These are phyloP conservation scores for Nidula microcarpa DNA, from an alignment of 768 basidiomycete species.

Conservation along the genomic window DNA sequence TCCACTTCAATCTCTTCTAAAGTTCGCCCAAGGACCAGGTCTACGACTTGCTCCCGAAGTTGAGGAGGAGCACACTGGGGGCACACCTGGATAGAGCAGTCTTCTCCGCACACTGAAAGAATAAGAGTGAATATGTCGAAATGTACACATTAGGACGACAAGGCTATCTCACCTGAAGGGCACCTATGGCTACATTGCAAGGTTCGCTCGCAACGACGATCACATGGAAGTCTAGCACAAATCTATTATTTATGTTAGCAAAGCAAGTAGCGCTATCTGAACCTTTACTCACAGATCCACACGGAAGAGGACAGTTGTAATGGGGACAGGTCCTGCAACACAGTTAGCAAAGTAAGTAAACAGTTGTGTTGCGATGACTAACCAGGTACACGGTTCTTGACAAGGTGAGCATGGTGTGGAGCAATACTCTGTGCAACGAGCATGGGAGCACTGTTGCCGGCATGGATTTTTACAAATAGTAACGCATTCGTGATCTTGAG, in stretches of 20 bases:
- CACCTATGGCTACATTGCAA: conserved; percentile 63
- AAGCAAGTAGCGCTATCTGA: background rate
- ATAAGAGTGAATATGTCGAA: background rate
- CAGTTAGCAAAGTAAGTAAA: background rate
- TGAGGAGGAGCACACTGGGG: conserved; percentile 40
- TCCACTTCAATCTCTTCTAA: conserved; percentile 45
- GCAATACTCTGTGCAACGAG: conserved; percentile 44
- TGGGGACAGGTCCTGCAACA: conserved; percentile 50
- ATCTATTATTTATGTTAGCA: conserved; percentile 31
- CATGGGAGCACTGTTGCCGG: conserved; percentile 53
- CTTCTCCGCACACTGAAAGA: conserved; percentile 63
- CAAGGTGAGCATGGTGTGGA: conserved; percentile 59
- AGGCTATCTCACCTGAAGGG: conserved; percentile 49
- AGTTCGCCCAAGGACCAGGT: conserved; percentile 51
- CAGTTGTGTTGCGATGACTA: background rate
- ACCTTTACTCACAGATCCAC: conserved; percentile 55
- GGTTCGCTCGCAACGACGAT: conserved; percentile 42
- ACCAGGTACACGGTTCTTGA: conserved; percentile 59
- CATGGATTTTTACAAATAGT: conserved; percentile 41
- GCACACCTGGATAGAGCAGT: conserved; percentile 54
- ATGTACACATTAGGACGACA: background rate
- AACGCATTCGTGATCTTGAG: conserved; percentile 46
- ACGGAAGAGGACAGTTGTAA: conserved; percentile 53
- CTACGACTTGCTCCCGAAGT: conserved; percentile 43
- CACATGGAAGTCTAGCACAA: conserved; percentile 65